Conservation (phyloP, 306 rosid species). For the Cucurbita maxima region DNA sequence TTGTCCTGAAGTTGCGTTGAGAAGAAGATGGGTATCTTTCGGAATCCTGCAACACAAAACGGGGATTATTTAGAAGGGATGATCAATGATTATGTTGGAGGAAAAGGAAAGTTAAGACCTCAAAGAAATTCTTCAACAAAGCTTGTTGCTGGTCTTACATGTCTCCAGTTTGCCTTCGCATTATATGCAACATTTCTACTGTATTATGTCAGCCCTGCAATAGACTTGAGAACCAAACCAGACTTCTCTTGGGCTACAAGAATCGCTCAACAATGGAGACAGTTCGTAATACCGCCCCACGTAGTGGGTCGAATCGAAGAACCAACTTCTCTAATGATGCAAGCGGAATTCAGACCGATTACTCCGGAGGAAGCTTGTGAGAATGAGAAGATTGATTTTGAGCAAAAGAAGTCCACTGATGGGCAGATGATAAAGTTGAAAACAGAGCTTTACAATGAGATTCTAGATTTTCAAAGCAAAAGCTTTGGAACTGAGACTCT, state of each 20-base stretch:
- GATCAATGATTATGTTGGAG: slow-evolving; percentile 65
- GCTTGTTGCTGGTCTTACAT: slow-evolving; percentile 60
- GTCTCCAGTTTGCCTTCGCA: slow-evolving; percentile 79
- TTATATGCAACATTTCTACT: slow-evolving; percentile 74
- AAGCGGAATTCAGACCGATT: slow-evolving; percentile 21
- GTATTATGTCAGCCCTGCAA: slow-evolving; percentile 75
- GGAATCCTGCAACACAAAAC: slow-evolving; percentile 26
- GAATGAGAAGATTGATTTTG: slow-evolving; percentile 67
- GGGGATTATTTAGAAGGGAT: slow-evolving; percentile 75
- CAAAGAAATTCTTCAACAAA: slow-evolving; percentile 28
- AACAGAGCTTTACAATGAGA: slow-evolving; percentile 55
- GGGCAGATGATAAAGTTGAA: slow-evolving; percentile 65
- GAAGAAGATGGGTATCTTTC: slow-evolving; percentile 29
- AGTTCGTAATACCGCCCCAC: slow-evolving; percentile 49
- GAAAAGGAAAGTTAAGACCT: slow-evolving; percentile 37
- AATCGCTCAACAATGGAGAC: slow-evolving; percentile 73
- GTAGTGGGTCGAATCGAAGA: slow-evolving; percentile 47
- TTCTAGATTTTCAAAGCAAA: slow-evolving; percentile 45
- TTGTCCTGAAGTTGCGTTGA: neutral
- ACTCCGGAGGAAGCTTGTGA: slow-evolving; percentile 43
- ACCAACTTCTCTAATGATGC: slow-evolving; percentile 36
- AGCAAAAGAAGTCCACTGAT: slow-evolving; percentile 83
- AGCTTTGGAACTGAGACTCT: slow-evolving; percentile 55
- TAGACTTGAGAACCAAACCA: slow-evolving; percentile 59
- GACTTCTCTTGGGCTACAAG: slow-evolving; percentile 70